Evolutionary conservation across 345 rosid genomes (phyloP), one percentile per base, ranked within the genome.

Genomic region (Eucalyptus dawsonii): DNA sequence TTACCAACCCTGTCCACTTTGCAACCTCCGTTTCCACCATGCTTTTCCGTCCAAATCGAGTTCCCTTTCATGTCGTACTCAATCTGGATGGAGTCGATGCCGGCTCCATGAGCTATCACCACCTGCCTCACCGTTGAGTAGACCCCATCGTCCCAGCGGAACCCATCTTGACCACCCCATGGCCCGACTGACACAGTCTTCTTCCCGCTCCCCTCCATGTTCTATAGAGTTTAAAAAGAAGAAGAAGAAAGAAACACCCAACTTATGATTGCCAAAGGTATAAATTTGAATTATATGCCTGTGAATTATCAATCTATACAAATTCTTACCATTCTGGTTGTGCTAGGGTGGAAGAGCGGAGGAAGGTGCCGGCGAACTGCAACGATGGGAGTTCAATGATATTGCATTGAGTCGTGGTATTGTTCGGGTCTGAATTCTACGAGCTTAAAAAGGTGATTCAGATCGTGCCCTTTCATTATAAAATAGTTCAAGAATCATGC

Each of bases 121-220:
- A 96, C 34, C 89, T 96, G 96, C 93, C 96, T 95, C 65, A 97
- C 92, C 1, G 94, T 90, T 27, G 95, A 89, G 93, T 93, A 90
- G 45, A 90, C 93, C 88, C 99, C 99, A 90, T 96, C 99, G 47
- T 97, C 97, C 99, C 98, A 96, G 8, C 88, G 86, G 88, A 88
- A 87, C 86, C 99, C 99, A 22, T 88, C 92, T 89, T 91, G 95
- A 88, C 99, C 95, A 86, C 99, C 99, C 97, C 99, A 97, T 89
- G 99, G 97, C 49, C 99, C 99, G 40, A 91, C 93, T 14, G 94
- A 87, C 53, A 93, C 86, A 19, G 92, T 93, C 92, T 95, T 95
- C 93, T 92, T 95, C 89, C 86, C 94, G 14, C 51, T 86, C 29
- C 58, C 91, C 88, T 91, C 95, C 42, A 89, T 88, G 92, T 94